phyloP scores from a whole-genome alignment of 2,329 filamentous ascomycete species.

The Trichoderma koningiopsis region DNA sequence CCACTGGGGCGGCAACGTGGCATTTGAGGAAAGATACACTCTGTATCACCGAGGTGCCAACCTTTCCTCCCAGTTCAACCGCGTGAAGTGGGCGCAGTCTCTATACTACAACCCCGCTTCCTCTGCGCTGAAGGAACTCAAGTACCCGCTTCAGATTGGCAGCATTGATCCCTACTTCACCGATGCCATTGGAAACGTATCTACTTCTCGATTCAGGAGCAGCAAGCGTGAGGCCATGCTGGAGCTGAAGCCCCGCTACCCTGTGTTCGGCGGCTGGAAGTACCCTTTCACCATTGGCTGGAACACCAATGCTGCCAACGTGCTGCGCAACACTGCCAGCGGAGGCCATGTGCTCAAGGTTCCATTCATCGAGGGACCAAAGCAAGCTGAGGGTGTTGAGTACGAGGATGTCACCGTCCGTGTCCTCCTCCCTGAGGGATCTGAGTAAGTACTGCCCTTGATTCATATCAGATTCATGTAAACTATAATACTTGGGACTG shows the following conservation, averaged over 20 bases:
- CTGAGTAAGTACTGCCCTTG: conserved; percentile 61
- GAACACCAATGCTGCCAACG: conserved; percentile 82
- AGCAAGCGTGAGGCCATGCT: conserved; percentile 78
- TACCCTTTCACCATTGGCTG: conserved; percentile 96
- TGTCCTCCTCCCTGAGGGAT: conserved; percentile 87
- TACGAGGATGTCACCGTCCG: conserved; percentile 81
- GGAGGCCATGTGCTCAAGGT: conserved; percentile 85
- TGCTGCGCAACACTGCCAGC: conserved; percentile 66
- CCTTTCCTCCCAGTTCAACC: conserved; percentile 70
- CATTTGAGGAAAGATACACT: conserved; percentile 91
- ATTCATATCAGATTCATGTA: background rate
- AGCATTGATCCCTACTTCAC: conserved; percentile 90
- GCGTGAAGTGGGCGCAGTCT: conserved; percentile 72
- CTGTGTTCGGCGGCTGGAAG: conserved; percentile 97
- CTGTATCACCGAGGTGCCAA: conserved; percentile 84
- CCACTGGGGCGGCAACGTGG: conserved; percentile 97
- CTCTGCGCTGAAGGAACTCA: conserved; percentile 78
- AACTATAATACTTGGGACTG: background rate
- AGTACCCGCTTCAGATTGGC: conserved; percentile 76
- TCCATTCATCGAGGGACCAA: conserved; percentile 91
- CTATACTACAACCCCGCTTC: conserved; percentile 77
- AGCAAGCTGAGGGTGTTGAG: conserved; percentile 79
- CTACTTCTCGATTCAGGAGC: conserved; percentile 83
- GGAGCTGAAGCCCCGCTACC: conserved; percentile 91
- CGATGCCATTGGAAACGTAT: conserved; percentile 95